Conservation (phyloP, 2,329 filamentous ascomycete genomes). For the Neonectria ditissima region DNA sequence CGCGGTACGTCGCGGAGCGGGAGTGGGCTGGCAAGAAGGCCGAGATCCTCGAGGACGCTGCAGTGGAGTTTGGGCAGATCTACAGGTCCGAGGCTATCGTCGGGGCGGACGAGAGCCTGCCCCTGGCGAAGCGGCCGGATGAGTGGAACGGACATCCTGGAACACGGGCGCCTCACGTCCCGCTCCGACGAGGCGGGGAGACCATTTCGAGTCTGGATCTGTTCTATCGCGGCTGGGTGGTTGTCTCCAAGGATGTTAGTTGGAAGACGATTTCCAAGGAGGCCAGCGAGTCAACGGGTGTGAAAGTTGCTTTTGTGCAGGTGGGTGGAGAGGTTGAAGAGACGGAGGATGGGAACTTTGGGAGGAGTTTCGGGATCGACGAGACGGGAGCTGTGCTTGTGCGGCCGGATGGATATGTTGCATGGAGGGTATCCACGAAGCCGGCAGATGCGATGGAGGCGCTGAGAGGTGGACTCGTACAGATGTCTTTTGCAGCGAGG, state of each 20-base stretch:
- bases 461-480: background rate
- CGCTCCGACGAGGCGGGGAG: constrained; percentile 11
- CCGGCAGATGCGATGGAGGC: background rate
- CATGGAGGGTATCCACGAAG: constrained; percentile 23
- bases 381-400: constrained; percentile 21
- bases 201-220: constrained; percentile 27
- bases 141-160: constrained; percentile 42
- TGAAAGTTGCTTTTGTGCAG: constrained; percentile 14
- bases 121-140: constrained; percentile 28
- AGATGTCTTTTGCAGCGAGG: constrained; percentile 1
- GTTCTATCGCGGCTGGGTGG: constrained; percentile 22
- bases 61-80: constrained; percentile 33
- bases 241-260: constrained; percentile 23
- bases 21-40: constrained; percentile 23
- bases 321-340: constrained; percentile 19
- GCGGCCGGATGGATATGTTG: constrained; percentile 29
- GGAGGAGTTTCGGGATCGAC: constrained; percentile 8
- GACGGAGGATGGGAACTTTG: constrained; percentile 1
- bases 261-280: constrained; percentile 16
- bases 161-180: constrained; percentile 38
- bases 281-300: background rate
- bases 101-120: constrained; percentile 12
- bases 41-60: constrained; percentile 26
- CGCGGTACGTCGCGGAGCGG: constrained; percentile 11
- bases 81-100: constrained; percentile 19